Conservation (phyloP, 768 basidiomycete genomes). For the Agrocybe pediades region DNA sequence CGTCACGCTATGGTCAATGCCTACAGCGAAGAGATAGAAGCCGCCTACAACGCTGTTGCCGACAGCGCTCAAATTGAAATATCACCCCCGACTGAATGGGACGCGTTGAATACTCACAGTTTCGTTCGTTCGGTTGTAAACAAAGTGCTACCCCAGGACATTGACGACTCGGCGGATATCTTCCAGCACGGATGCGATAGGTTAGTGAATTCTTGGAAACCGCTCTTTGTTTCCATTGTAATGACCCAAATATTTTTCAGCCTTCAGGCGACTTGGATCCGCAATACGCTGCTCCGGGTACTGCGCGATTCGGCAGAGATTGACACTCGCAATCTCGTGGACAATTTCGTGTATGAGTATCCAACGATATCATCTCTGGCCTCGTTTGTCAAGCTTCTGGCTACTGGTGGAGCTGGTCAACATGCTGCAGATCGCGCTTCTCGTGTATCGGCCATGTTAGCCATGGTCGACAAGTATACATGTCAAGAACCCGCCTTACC, state of each 20-base stretch:
- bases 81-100: conserved; percentile 6
- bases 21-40: conserved; percentile 43
- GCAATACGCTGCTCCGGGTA: conserved; percentile 5
- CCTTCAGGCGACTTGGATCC: conserved; percentile 13
- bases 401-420: background rate
- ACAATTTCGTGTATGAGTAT: conserved; percentile 11
- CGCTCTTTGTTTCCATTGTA: background rate
- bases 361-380: conserved; percentile 4
- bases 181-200: conserved; percentile 9
- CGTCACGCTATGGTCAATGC: conserved; percentile 35
- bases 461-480: conserved; percentile 5
- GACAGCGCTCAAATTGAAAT: conserved; percentile 17
- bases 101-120: background rate
- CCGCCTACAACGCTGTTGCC: conserved; percentile 3
- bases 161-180: conserved; percentile 3
- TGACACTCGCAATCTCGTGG: conserved; percentile 2
- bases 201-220: no score
- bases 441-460: background rate
- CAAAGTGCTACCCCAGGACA: background rate
- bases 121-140: conserved; percentile 4
- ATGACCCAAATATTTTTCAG: background rate
- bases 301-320: conserved; percentile 2
- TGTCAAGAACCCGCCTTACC: no score
- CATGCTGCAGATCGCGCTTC: background rate
- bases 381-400: background rate